Base-by-base conservation (phyloP, 805 yeast species). In the Yamadazyma nakazawae region DNA sequence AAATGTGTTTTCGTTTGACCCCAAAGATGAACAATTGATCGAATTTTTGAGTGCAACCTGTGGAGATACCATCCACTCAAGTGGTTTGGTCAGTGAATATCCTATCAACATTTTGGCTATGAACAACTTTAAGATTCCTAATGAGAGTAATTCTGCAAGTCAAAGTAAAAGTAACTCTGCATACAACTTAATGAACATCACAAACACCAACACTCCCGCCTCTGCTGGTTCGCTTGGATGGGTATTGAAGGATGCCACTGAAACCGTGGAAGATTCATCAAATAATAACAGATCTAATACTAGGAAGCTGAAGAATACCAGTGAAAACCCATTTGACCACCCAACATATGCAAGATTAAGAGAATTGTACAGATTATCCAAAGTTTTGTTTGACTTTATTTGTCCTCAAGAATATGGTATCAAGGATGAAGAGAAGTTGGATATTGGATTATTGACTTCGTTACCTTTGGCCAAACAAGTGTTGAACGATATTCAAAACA, bases 321-420 rank as follows among this genome's bases (percentile, higher is more conserved):
- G 35, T 21, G 42, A 34, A 19, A 72, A 69, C 51, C 75, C 74
- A 16, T 91, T 91, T 65, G 96, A 88, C 60, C 85, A 85, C 52
- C 82, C 88, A 1, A 83, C 85, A 44, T 91, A 79, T 63, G 85
- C 85, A 28, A 78, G 88, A 52, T 74, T 94, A 48, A 76, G 98
- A 54, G 99, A 94, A 62, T 76, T 94, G 43, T 94, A 91, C 63
- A 76, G 92, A 52, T 74, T 94, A 46, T 88, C 97, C 0, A 95
- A 94, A 64, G 96, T 94, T 6, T 69, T 94, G 52, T 94, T 94
- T 70, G 99, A 94, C 67, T 94, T 92, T 61, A 90, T 94, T 41
- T 94, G 98, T 67, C 99, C 99, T 9, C 98, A 94, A 65, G 99
- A 94, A 62, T 94, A 94, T 62, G 99, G 99, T 53, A 94, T 94